These are phyloP conservation scores for Stentor roeselii DNA, from an alignment of 73 alveolate species.

Conservation along the genomic window DNA sequence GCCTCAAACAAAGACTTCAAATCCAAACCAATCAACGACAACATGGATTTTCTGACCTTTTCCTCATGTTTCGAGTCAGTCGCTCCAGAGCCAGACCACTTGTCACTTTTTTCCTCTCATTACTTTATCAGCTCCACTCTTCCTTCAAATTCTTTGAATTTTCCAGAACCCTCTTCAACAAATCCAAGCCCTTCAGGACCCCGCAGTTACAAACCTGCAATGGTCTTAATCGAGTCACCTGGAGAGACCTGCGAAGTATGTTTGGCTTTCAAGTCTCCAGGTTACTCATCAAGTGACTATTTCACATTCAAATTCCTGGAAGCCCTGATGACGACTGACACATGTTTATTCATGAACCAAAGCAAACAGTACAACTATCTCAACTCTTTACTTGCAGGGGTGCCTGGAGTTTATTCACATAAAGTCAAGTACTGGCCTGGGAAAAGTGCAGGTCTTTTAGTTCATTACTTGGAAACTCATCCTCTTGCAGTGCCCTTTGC, in stretches of 20 bases:
- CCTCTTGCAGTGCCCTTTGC: not conserved
- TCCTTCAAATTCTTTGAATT: too few species aligned
- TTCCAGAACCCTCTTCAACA: too few species aligned
- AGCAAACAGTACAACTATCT: not conserved
- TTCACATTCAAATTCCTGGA: not conserved
- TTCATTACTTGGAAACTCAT: not conserved
- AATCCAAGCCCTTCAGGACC: too few species aligned
- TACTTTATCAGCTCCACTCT: too few species aligned
- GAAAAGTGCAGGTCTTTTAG: not conserved
- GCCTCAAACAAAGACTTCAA: too few species aligned
- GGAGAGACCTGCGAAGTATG: not conserved
- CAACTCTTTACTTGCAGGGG: not conserved
- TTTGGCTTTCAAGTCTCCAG: not conserved
- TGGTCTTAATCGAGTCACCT: not conserved
- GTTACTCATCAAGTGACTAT: not conserved
- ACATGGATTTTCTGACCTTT: too few species aligned
- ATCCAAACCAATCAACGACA: too few species aligned
- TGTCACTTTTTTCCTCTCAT: too few species aligned
- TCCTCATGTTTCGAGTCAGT: too few species aligned
- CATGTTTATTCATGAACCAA: not conserved
- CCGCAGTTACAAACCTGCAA: too few species aligned
- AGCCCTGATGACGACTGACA: not conserved
- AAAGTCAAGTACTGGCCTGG: not conserved
- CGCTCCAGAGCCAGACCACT: too few species aligned
- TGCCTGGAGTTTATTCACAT: not conserved